These are phyloP conservation scores for Fomitopsis palustris DNA, from an alignment of 1,284 basidiomycete genomes.

Conservation along the genomic window DNA sequence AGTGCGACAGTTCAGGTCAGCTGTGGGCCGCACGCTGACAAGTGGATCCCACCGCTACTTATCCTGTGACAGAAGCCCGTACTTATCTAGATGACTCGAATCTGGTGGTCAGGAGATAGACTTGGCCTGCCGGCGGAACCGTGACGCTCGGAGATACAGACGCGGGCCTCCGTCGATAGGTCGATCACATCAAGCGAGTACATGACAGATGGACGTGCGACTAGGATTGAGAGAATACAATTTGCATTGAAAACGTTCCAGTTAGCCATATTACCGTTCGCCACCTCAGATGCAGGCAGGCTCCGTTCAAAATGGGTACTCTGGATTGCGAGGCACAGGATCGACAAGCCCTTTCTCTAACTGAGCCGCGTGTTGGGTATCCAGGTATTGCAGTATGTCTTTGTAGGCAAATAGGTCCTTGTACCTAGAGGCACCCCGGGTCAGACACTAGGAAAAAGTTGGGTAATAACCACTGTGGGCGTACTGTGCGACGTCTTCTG, in stretches of 20 bases:
- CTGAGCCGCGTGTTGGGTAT: constrained; percentile 40
- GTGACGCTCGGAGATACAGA: background rate
- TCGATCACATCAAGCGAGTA: background rate
- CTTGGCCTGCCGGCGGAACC: background rate
- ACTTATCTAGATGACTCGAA: background rate
- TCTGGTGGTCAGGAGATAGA: too few relatives aligned
- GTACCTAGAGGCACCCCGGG: constrained; percentile 33
- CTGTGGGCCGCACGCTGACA: too few relatives aligned
- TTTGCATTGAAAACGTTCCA: background rate
- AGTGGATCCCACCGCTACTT: too few relatives aligned
- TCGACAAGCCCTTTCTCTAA: constrained; percentile 19
- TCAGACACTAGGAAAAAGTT: background rate
- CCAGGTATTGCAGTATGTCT: constrained; percentile 47
- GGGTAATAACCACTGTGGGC: constrained; percentile 4
- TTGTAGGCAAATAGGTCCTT: constrained; percentile 54
- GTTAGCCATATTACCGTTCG: background rate
- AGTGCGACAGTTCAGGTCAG: too few relatives aligned
- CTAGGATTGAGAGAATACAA: too few relatives aligned
- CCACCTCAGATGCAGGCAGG: background rate
- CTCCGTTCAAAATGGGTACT: constrained; percentile 16
- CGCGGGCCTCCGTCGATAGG: background rate
- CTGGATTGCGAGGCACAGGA: constrained; percentile 10
- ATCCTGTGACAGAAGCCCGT: background rate
- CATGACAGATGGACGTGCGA: too few relatives aligned
- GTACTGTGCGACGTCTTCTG: constrained; percentile 53